Evolutionary conservation across 2,329 filamentous ascomycete genomes (phyloP), one percentile per base, ranked within the genome.

Genomic region (Cytospora leucostoma): DNA sequence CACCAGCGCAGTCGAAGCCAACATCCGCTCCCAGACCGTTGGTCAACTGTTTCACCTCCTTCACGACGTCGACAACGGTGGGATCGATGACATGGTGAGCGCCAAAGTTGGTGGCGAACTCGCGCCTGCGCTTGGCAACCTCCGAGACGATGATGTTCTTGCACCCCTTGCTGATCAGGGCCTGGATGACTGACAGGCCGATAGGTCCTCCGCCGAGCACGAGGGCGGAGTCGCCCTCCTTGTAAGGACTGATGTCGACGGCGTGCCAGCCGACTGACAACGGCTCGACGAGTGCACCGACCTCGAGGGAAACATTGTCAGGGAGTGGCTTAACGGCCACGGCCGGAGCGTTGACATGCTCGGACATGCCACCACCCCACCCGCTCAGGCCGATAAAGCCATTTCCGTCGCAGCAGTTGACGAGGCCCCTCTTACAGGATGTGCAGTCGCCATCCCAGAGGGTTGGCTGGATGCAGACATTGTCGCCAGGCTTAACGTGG

Each of bases 251-350:
- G 34, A 67, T 58, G n/a, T 54, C 49, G 27, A 73, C 80, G 0
- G 85, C 86, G 68, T 89, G 87, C 86, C 86, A 88, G 10, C 84
- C 85, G 0, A 89, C 86, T 0, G 84, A 78, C 2, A 89, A 74
- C 0, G 87, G 87, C 67, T 89, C 87, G 7, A 88, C 81, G 3
- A 89, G 75, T 0, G 87, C 86, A 59, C 75, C 83, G 17, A 84
- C 75, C 50, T 85, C 80, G 21, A 85, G 76, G 0, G 78, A 75
- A 10, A 86, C 74, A 56, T 80, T 78, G 10, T 80, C 76, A 0
- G 85, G 82, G 0, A 87, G 72, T 2, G 77, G 76, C 54, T 82
- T 74, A 1, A 80, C 76, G 7, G 79, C 78, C 19, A 74, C 71
- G 44, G 78, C 74, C 11, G 80, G 79, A 1, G 85, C 76, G 19